These are phyloP conservation scores for Pseudonitzschia multiseries DNA, from an alignment of 108 stramenopile genomes.

Conservation along the genomic window DNA sequence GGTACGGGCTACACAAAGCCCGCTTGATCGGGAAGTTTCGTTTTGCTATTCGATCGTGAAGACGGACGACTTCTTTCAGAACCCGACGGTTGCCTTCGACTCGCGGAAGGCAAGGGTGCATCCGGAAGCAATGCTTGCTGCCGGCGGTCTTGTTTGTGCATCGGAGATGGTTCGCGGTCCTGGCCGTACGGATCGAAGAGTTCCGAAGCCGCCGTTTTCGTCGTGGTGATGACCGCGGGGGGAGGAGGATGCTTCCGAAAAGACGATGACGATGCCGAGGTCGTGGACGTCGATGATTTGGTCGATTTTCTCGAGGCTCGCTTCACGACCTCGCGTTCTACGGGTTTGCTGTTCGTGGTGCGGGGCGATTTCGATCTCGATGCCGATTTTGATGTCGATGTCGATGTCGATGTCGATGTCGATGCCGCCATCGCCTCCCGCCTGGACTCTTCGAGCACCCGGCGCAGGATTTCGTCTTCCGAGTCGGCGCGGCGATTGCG, in stretches of 20 bases:
- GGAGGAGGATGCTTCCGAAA: too few species aligned
- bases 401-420: too few species aligned
- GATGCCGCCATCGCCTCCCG: conserved; percentile 15
- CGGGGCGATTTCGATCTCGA: background rate
- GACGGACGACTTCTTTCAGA: too few species aligned
- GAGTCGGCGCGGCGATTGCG: background rate
- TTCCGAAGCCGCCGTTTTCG: background rate
- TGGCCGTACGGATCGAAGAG: background rate
- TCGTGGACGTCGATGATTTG: too few species aligned
- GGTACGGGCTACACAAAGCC: too few species aligned
- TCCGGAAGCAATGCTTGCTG: background rate
- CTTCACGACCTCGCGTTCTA: background rate
- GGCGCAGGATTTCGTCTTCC: conserved; percentile 29
- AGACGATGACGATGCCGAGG: too few species aligned
- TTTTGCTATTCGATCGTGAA: too few species aligned
- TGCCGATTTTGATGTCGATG: too few species aligned
- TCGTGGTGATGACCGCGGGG: background rate
- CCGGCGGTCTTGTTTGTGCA: background rate
- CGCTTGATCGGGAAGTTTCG: too few species aligned
- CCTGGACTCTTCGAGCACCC: conserved; percentile 30
- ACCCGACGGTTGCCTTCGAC: background rate
- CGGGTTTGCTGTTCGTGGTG: background rate
- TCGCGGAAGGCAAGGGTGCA: background rate
- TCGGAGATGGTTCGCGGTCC: background rate
- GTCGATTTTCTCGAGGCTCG: too few species aligned